A percentile compares a stretch with the other conserved stretches of the same genome.
Evolutionary conservation across 768 basidiomycete genomes (phyloP).

Genomic region (Lyophyllum decastes): DNA sequence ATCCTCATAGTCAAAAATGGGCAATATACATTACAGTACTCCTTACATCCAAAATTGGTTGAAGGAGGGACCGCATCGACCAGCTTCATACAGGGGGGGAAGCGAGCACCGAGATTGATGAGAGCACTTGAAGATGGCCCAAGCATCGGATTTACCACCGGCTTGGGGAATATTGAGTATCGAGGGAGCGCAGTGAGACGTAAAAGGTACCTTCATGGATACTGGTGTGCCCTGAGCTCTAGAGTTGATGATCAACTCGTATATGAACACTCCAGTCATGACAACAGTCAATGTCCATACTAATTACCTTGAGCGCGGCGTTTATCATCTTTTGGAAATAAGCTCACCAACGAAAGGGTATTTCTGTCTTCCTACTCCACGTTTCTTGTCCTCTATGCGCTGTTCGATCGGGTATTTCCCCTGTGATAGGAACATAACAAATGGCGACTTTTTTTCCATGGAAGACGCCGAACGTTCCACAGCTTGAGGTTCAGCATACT

Average conservation of each 20-base stretch:
- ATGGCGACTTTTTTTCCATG: conserved; percentile 41
- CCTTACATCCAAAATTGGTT: conserved; percentile 60
- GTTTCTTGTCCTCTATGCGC: conserved; percentile 85
- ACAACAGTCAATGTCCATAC: conserved; percentile 64
- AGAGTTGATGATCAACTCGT: conserved; percentile 78
- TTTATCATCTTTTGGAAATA: background rate
- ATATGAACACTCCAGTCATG: conserved; percentile 81
- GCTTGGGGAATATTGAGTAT: conserved; percentile 39
- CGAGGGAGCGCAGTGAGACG: background rate
- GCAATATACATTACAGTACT: background rate
- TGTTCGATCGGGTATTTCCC: conserved; percentile 70
- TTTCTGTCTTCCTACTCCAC: conserved; percentile 80
- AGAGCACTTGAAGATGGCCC: conserved; percentile 86
- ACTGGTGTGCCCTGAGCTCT: conserved; percentile 80
- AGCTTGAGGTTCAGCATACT: conserved; percentile 62
- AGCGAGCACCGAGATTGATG: conserved; percentile 88
- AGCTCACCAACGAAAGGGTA: conserved; percentile 73
- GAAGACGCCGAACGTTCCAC: conserved; percentile 23
- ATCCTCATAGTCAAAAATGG: background rate
- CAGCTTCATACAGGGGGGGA: conserved; percentile 89
- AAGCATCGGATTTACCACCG: conserved; percentile 85
- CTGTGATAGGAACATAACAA: conserved; percentile 42
- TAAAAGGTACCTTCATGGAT: conserved; percentile 69
- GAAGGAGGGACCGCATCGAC: conserved; percentile 58
- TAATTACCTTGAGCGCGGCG: conserved; percentile 25